A percentile compares a stretch with the other conserved stretches of the same genome.
phyloP scores from a whole-genome alignment of 768 basidiomycete species.

The Mycena rosella region DNA sequence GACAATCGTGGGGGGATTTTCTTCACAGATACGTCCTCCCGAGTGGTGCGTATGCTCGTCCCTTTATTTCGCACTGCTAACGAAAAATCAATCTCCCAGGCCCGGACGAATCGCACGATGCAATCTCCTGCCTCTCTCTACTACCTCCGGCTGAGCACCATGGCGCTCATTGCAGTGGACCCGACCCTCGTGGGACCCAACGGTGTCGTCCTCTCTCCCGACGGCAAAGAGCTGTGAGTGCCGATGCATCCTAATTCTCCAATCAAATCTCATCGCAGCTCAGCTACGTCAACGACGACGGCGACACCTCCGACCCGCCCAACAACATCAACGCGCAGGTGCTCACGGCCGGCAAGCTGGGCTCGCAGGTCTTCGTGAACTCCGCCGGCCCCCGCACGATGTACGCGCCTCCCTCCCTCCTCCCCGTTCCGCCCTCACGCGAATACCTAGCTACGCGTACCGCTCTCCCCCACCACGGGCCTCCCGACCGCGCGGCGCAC shows the following conservation, averaged over 20 bases:
- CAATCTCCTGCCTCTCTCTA: slow-evolving; percentile 15
- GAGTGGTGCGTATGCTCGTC: slow-evolving; percentile 3
- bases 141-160: slow-evolving; percentile 25
- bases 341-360: slow-evolving; percentile 3
- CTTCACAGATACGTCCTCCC: slow-evolving; percentile 18
- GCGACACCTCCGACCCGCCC: slow-evolving; percentile 8
- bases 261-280: not conserved
- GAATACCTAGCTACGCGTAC: slow-evolving; percentile 17
- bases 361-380: slow-evolving; percentile 7
- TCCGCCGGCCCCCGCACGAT: slow-evolving; percentile 21
- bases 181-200: slow-evolving; percentile 21
- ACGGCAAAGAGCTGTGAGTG: slow-evolving; percentile 21
- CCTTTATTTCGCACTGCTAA: not conserved
- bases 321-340: slow-evolving; percentile 16
- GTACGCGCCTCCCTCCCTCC: not conserved
- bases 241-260: not conserved
- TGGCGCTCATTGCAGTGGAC: slow-evolving; percentile 25
- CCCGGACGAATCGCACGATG: slow-evolving; percentile 18
- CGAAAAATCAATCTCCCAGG: not conserved
- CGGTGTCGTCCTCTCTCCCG: slow-evolving; percentile 22
- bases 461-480: slow-evolving; percentile 17
- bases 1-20: slow-evolving; percentile 21
- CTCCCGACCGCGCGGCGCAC: slow-evolving; percentile 20
- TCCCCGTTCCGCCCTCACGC: not conserved
- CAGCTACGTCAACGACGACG: slow-evolving; percentile 25